Conservation (phyloP, 2,329 filamentous ascomycete genomes). For the Pyricularia grisea region DNA sequence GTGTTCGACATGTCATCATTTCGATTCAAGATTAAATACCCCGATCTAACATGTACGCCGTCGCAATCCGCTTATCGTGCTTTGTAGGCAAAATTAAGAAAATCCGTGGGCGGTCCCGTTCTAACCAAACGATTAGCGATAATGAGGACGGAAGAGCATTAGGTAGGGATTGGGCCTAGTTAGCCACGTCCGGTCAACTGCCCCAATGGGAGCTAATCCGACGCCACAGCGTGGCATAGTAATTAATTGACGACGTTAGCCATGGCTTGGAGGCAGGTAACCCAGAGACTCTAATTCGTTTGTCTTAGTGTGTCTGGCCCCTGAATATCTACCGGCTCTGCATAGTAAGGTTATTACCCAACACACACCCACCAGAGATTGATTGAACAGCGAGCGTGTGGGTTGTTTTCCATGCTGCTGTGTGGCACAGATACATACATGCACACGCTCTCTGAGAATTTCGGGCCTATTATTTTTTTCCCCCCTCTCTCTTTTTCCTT, state of each 20-base stretch:
- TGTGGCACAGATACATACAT: not conserved
- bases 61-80: not conserved
- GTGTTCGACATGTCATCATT: not conserved
- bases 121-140: not conserved
- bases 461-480: not conserved
- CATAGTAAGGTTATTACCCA: not conserved
- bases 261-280: not conserved
- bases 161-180: not conserved
- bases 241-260: not conserved
- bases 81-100: too few relatives aligned
- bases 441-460: not conserved
- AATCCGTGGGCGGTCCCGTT: not conserved
- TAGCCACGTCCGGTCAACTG: not conserved
- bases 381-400: not conserved
- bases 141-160: too few relatives aligned
- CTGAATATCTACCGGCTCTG: not conserved
- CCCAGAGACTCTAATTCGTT: too few relatives aligned
- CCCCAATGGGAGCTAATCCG: not conserved
- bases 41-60: not conserved
- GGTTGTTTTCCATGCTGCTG: not conserved
- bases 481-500: not conserved
- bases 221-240: not conserved
- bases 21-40: not conserved
- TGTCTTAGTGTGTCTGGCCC: not conserved
- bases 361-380: not conserved